Evolutionary conservation across 345 rosid genomes (phyloP).

Genomic region (Cochlearia excelsa): DNA sequence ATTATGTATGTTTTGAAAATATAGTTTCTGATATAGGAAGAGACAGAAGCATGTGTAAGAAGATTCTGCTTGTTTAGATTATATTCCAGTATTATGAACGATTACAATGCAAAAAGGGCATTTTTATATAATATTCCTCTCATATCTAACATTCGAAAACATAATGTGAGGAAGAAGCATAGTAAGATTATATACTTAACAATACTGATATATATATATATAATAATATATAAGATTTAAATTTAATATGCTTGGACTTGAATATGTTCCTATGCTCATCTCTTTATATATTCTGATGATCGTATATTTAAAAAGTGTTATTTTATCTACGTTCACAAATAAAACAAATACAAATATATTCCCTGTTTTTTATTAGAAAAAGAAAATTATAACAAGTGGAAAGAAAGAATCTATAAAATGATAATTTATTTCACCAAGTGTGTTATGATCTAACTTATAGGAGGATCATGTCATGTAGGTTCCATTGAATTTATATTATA

Average conservation of each 20-base stretch:
- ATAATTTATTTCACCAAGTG: no score
- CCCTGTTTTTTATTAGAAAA: no score
- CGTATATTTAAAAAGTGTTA: slow-evolving; percentile 30
- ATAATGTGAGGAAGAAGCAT: slow-evolving; percentile 36
- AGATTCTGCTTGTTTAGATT: slow-evolving; percentile 31
- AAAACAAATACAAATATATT: not conserved
- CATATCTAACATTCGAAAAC: slow-evolving; percentile 5
- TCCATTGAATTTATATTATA: no score
- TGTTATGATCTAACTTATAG: no score
- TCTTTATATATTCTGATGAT: slow-evolving; percentile 26
- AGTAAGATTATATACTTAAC: slow-evolving; percentile 24
- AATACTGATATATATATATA: not conserved
- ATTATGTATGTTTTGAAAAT: slow-evolving; percentile 16
- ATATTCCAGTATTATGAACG: slow-evolving; percentile 22
- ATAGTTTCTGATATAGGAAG: slow-evolving; percentile 18
- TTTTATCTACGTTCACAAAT: slow-evolving; percentile 29
- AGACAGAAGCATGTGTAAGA: slow-evolving; percentile 32
- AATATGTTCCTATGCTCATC: slow-evolving; percentile 33
- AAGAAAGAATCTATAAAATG: no score
- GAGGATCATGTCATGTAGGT: no score
- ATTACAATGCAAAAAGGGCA: slow-evolving; percentile 26
- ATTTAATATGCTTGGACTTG: not conserved
- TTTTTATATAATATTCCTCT: slow-evolving; percentile 18
- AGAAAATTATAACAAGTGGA: no score
- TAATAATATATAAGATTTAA: no score